A percentile compares a stretch with the other conserved stretches of the same genome.
These are phyloP conservation scores for Phytophthora pseudosyringae DNA, from an alignment of 352 stramenopile genomes.

Conservation along the genomic window DNA sequence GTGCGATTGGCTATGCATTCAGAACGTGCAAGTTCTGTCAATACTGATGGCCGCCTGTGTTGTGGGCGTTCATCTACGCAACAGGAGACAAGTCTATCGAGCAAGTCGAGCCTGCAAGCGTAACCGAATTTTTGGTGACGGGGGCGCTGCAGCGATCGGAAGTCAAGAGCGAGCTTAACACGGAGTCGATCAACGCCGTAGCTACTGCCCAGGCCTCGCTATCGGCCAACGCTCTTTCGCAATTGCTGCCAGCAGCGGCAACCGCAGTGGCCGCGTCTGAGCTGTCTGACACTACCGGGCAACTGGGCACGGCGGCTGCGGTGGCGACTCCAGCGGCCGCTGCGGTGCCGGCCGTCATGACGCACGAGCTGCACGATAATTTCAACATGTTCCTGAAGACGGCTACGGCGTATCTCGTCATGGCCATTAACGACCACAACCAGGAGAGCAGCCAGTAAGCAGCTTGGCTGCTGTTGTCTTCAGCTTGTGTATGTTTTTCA, in stretches of 20 bases:
- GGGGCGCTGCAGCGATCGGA: slow-evolving; percentile 3
- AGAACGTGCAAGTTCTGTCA: neutral
- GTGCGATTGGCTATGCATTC: slow-evolving; percentile 11
- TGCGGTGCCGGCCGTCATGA: slow-evolving; percentile 17
- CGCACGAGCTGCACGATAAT: slow-evolving; percentile 33
- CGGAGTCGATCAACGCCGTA: slow-evolving; percentile 3
- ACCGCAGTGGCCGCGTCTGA: neutral
- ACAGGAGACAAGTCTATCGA: slow-evolving; percentile 24
- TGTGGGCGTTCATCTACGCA: neutral
- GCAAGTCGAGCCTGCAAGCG: slow-evolving; percentile 13
- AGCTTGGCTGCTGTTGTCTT: neutral
- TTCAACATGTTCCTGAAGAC: slow-evolving; percentile 47
- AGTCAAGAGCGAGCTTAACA: slow-evolving; percentile 4
- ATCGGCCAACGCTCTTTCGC: slow-evolving; percentile 16
- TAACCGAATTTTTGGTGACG: slow-evolving; percentile 28
- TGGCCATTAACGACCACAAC: slow-evolving; percentile 39
- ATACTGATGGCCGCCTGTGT: neutral
- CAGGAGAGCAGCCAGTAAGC: slow-evolving; percentile 12
- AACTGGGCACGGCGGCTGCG: neutral
- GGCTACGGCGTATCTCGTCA: slow-evolving; percentile 40
- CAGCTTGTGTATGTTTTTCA: slow-evolving; percentile 24
- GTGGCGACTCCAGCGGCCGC: neutral
- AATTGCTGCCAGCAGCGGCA: slow-evolving; percentile 20
- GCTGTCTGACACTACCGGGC: neutral
- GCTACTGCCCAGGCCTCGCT: slow-evolving; percentile 10